These are phyloP conservation scores for Metschnikowia matae DNA, from an alignment of 805 yeast genomes.

Conservation along the genomic window DNA sequence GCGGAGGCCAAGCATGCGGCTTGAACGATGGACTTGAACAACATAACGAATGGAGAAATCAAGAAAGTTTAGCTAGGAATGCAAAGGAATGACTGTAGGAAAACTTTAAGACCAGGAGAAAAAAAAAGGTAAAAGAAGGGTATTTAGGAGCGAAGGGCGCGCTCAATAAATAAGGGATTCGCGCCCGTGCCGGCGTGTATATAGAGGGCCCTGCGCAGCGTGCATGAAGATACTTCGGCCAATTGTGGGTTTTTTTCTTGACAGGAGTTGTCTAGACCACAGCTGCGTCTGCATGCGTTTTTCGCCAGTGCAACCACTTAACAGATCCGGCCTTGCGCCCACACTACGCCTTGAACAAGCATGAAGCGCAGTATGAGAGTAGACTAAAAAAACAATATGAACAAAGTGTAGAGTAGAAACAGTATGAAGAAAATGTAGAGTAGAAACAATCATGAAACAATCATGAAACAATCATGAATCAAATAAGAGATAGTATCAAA, in stretches of 20 bases:
- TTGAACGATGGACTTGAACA: constrained; percentile 45
- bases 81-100: constrained; percentile 29
- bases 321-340: no score
- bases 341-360: no score
- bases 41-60: constrained; percentile 32
- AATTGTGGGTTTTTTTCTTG: not conserved
- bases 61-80: constrained; percentile 25
- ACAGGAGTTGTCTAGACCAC: constrained; percentile 4
- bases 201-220: not conserved
- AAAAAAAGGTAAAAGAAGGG: not conserved
- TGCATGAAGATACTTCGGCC: constrained; percentile 2
- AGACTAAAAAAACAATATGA: no score
- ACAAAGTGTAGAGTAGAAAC: no score
- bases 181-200: not conserved
- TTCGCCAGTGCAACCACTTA: not conserved
- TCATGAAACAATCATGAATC: no score
- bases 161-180: constrained; percentile 1
- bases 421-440: no score
- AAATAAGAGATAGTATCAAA: no score
- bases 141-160: not conserved
- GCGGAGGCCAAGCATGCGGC: constrained; percentile 49
- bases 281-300: not conserved
- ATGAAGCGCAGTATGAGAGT: no score
- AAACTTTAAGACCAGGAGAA: constrained; percentile 16
- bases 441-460: no score